Conservation (phyloP, 2,329 filamentous ascomycete species). For the Coniochaeta ligniaria region DNA sequence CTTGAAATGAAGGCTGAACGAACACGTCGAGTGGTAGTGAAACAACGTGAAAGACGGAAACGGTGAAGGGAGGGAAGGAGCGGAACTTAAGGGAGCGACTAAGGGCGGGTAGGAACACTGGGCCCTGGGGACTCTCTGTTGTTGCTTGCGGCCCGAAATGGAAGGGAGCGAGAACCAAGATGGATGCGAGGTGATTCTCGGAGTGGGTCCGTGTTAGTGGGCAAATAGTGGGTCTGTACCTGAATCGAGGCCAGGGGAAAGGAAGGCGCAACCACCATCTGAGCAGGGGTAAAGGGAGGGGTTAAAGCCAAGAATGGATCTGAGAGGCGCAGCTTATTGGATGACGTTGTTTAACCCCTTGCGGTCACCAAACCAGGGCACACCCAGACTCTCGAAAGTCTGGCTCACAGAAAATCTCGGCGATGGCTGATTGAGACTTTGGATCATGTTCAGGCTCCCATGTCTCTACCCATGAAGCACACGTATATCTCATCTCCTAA, state of each 20-base stretch:
- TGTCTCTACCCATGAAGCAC: not conserved
- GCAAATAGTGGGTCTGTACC: not conserved
- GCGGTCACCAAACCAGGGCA: not conserved
- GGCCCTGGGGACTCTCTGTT: not conserved
- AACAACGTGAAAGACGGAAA: not conserved
- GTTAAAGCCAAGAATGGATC: not conserved
- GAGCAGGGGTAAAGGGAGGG: not conserved
- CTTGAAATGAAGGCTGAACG: constrained; percentile 1
- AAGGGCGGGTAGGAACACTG: not conserved
- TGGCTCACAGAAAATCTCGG: not conserved
- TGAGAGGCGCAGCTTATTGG: not conserved
- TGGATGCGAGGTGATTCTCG: not conserved
- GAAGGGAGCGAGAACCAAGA: not conserved
- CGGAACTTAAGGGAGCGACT: not conserved
- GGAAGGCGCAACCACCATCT: not conserved
- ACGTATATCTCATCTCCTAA: not conserved
- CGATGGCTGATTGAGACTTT: not conserved
- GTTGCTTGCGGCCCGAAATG: constrained; percentile 1
- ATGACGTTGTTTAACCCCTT: not conserved
- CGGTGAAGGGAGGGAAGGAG: not conserved
- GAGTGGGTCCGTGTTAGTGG: not conserved
- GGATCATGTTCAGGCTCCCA: too few species aligned
- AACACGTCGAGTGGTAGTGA: not conserved
- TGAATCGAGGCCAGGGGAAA: constrained; percentile 1
- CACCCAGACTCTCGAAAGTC: not conserved